phyloP scores from a whole-genome alignment of 1,139 yeast species.

The Hansenula lynferdii region DNA sequence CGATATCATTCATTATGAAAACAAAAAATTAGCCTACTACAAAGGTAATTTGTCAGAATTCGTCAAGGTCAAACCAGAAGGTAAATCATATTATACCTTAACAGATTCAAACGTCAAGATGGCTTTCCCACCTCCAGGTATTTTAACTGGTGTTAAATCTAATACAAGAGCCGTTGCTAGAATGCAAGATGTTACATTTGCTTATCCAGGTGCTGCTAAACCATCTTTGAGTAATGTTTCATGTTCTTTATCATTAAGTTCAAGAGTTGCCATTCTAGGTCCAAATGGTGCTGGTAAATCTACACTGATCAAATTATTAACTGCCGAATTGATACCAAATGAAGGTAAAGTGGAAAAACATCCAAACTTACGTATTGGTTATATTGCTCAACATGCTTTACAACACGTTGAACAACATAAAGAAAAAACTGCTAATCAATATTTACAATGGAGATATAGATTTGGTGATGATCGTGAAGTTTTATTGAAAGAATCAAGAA shows the following conservation, averaged over 20 bases:
- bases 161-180: slow-evolving; percentile 94
- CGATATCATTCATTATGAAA: slow-evolving; percentile 94
- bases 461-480: slow-evolving; percentile 99
- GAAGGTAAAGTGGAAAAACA: slow-evolving; percentile 94
- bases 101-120: slow-evolving; percentile 90
- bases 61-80: slow-evolving; percentile 91
- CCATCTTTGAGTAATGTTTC: slow-evolving; percentile 80
- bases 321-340: slow-evolving; percentile 86
- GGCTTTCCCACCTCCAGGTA: slow-evolving; percentile 99
- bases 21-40: slow-evolving; percentile 90
- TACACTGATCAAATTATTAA: slow-evolving; percentile 84
- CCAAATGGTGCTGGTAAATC: slow-evolving; percentile 99
- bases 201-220: slow-evolving; percentile 85
- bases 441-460: slow-evolving; percentile 96
- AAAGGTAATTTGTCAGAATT: slow-evolving; percentile 94
- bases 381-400: slow-evolving; percentile 97
- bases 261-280: slow-evolving; percentile 94
- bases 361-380: slow-evolving; percentile 96
- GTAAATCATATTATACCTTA: slow-evolving; percentile 93
- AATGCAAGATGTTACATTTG: slow-evolving; percentile 77
- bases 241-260: slow-evolving; percentile 83
- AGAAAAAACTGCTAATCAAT: slow-evolving; percentile 96
- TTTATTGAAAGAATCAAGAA: slow-evolving; percentile 86
- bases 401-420: slow-evolving; percentile 97
- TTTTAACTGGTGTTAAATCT: slow-evolving; percentile 92